Conservation (phyloP, 768 basidiomycete genomes). For the Kwoniella pini region DNA sequence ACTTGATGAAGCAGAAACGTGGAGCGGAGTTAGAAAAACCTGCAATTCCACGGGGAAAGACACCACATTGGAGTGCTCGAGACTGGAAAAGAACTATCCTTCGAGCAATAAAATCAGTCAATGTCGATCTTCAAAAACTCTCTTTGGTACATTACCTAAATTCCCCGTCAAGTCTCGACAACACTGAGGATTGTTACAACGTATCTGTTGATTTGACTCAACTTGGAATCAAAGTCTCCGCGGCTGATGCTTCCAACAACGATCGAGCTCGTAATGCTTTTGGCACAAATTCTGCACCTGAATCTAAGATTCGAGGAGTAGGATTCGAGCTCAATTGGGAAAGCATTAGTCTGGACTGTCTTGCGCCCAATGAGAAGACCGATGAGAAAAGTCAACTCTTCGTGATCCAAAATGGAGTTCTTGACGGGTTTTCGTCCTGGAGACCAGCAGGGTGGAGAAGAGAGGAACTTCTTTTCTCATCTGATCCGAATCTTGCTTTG, state of each 20-base stretch:
- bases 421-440: slow-evolving; percentile 43
- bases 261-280: slow-evolving; percentile 41
- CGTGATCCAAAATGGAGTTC: slow-evolving; percentile 27
- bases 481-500: slow-evolving; percentile 43
- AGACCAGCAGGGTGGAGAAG: slow-evolving; percentile 42
- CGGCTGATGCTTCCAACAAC: slow-evolving; percentile 47
- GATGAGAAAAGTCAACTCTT: slow-evolving; percentile 33
- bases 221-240: slow-evolving; percentile 19
- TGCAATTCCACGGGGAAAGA: not conserved
- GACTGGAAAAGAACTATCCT: slow-evolving; percentile 35
- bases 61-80: slow-evolving; percentile 23
- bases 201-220: slow-evolving; percentile 30
- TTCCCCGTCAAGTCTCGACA: not conserved
- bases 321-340: slow-evolving; percentile 29
- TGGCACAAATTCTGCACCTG: slow-evolving; percentile 34
- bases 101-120: slow-evolving; percentile 35
- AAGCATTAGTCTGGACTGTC: slow-evolving; percentile 28
- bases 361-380: slow-evolving; percentile 28
- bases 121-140: slow-evolving; percentile 26
- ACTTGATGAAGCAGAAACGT: not conserved
- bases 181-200: slow-evolving; percentile 21
- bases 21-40: not conserved
- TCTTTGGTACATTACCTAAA: slow-evolving; percentile 28
- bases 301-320: slow-evolving; percentile 37
- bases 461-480: slow-evolving; percentile 45